A percentile compares a stretch with the other conserved stretches of the same genome.
Evolutionary conservation across 1,139 yeast genomes (phyloP).

Genomic region (Protomyces gravidus): DNA sequence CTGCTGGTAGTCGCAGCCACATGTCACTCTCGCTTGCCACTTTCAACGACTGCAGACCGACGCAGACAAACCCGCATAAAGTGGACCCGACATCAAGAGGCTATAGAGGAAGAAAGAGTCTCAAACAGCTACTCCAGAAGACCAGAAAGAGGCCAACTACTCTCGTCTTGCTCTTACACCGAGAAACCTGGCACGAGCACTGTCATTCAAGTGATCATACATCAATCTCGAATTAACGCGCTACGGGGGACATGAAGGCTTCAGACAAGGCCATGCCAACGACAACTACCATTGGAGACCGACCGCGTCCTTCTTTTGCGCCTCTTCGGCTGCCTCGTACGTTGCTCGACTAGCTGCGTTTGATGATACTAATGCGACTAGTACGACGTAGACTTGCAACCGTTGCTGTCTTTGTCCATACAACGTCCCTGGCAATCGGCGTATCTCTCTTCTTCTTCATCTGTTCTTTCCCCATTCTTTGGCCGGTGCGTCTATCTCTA

Average conservation of each 20-base stretch:
- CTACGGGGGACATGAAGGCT: background rate
- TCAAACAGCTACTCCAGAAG: too few relatives aligned
- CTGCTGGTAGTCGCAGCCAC: background rate
- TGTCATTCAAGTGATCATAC: too few relatives aligned
- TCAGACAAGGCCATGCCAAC: background rate
- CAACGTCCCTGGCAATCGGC: slow-evolving; percentile 13
- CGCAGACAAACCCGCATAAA: too few relatives aligned
- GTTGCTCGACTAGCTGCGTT: background rate
- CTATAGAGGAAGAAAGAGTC: too few relatives aligned
- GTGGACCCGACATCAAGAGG: too few relatives aligned
- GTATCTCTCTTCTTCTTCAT: slow-evolving; percentile 27
- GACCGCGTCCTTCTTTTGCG: slow-evolving; percentile 14
- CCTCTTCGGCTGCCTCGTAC: slow-evolving; percentile 23
- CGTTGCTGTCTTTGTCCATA: slow-evolving; percentile 66
- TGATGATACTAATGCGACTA: slow-evolving; percentile 32
- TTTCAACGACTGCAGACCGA: too few relatives aligned
- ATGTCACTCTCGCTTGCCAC: too few relatives aligned
- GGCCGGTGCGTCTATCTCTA: slow-evolving; percentile 36
- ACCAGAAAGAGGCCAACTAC: too few relatives aligned
- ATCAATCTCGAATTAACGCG: too few relatives aligned
- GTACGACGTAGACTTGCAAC: slow-evolving; percentile 59
- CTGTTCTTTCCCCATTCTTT: slow-evolving; percentile 18
- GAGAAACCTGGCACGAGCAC: too few relatives aligned
- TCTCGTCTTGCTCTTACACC: too few relatives aligned
- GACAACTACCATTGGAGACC: background rate